A percentile compares a stretch with the other conserved stretches of the same genome.
Evolutionary conservation across 2,329 filamentous ascomycete genomes (phyloP).

Genomic region (Cercospora nicotianae): DNA sequence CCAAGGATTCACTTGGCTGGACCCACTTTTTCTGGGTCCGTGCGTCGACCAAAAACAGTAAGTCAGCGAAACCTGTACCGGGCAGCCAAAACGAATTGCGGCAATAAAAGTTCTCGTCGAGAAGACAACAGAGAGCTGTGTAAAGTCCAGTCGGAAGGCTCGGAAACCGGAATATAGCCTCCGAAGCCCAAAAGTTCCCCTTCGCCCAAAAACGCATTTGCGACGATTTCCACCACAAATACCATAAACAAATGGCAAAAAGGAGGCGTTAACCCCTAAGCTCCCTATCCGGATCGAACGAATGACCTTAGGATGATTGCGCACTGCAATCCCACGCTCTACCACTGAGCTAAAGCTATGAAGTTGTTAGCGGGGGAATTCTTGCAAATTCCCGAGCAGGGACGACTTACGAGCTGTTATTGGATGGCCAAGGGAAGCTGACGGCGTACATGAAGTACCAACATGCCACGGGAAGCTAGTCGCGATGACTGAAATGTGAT

Average conservation of each 20-base stretch:
- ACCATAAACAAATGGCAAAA: neutral
- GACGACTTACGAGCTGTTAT: too few relatives aligned
- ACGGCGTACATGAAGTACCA: too few relatives aligned
- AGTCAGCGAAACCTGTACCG: neutral
- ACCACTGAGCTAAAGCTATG: slow-evolving; percentile 32
- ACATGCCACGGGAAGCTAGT: too few relatives aligned
- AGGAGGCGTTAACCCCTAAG: too few relatives aligned
- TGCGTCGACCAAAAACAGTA: neutral
- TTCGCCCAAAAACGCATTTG: neutral
- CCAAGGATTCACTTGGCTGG: neutral
- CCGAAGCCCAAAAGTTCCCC: neutral
- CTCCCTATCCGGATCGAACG: slow-evolving; percentile 28
- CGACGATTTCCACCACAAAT: neutral
- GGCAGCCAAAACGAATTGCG: neutral
- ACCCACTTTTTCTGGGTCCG: neutral
- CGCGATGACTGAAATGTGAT: too few relatives aligned
- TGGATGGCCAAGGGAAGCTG: too few relatives aligned
- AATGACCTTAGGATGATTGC: slow-evolving; percentile 31
- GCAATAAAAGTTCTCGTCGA: neutral
- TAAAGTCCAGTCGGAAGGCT: neutral
- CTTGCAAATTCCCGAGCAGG: too few relatives aligned
- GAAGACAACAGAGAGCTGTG: neutral
- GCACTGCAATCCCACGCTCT: slow-evolving; percentile 33
- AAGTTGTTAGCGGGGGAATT: too few relatives aligned
- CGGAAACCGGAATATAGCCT: neutral